phyloP scores from a whole-genome alignment of 257 asterid species.

The Nemophila menziesii region DNA sequence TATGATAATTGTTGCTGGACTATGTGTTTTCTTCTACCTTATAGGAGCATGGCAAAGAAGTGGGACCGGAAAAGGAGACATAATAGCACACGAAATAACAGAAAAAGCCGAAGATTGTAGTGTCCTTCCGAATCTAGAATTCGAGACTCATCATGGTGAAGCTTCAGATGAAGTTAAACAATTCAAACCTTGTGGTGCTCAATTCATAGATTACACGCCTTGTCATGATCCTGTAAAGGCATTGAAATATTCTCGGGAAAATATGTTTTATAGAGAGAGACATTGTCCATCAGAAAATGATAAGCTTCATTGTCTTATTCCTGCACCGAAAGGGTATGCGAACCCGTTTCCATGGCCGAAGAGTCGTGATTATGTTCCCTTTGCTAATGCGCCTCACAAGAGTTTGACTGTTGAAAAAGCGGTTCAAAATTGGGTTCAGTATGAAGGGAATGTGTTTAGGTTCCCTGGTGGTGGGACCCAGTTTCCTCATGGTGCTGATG shows the following conservation, averaged over 20 bases:
- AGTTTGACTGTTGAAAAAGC: slow-evolving; percentile 37
- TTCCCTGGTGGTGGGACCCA: slow-evolving; percentile 40
- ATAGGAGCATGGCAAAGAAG: slow-evolving; percentile 38
- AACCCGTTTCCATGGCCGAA: slow-evolving; percentile 38
- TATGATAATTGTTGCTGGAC: slow-evolving; percentile 20
- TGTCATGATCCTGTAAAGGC: slow-evolving; percentile 35
- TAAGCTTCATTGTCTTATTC: slow-evolving; percentile 31
- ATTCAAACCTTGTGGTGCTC: slow-evolving; percentile 19
- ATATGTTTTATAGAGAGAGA: slow-evolving; percentile 32
- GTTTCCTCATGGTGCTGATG: slow-evolving; percentile 38
- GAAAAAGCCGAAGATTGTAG: slow-evolving; percentile 24
- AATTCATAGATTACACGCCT: slow-evolving; percentile 27
- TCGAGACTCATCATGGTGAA: slow-evolving; percentile 28
- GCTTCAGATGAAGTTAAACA: slow-evolving; percentile 13
- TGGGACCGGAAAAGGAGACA: slow-evolving; percentile 37
- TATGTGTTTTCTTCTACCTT: slow-evolving; percentile 28
- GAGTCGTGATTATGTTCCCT: slow-evolving; percentile 36
- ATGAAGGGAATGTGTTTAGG: slow-evolving; percentile 28
- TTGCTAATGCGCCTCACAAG: slow-evolving; percentile 31
- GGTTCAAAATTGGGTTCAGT: slow-evolving; percentile 36
- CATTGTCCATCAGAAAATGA: slow-evolving; percentile 31
- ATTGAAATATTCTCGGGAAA: slow-evolving; percentile 31
- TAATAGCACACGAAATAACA: slow-evolving; percentile 29
- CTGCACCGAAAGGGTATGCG: slow-evolving; percentile 35
- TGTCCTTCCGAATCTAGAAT: slow-evolving; percentile 20